Evolutionary conservation across 2,329 filamentous ascomycete genomes (phyloP), one percentile per base, ranked within the genome.

Genomic region (Scytalidium sp.): DNA sequence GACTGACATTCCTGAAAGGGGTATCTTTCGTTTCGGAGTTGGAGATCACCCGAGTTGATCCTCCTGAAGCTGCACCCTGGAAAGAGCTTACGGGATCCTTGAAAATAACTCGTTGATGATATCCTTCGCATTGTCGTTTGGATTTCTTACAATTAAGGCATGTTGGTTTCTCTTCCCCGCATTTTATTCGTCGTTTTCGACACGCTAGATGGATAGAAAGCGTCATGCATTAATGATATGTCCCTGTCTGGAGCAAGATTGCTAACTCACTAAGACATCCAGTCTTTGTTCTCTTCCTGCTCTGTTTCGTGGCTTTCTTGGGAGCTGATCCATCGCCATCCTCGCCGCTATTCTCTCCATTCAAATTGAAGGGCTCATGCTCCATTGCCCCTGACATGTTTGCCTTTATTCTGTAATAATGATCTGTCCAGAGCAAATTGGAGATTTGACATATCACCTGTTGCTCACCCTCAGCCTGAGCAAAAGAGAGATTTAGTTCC

Each of bases 171-270:
- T 90, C 89, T 67, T 97, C 94, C 54, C 94, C 94, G 68, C 94
- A 99, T 71, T 97, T 99, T 70, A 99, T 97, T 55, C 94, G 88
- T 47, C 94, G 86, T 70, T 89, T 93, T 56, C 94, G 87, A 71
- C 94, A 99, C 50, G 94, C 88, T 92, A 27, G 32, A 36, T 36
- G 13, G 32, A 36, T 27, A 13, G 56, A 53, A 46, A 57, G 52
- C 50, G 50, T 36, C 19, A 48, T n/a, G 41, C 22, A 15, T 39
- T 40, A 22, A 20, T 19, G 17, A 32, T 21, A 46, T 21, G 17
- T 19, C 17, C 19, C 25, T 49, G 13, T 15, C 13, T 36, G 5
- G 13, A n/a, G 17, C 13, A 15, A 36, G 22, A 21, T 17, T 11
- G 9, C 17, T 44, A 46, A 76, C 86, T 68, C 78, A 91, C 87